Percentiles rank a stretch among this genome's conserved stretches.
Evolutionary conservation across 495 filamentous ascomycete species (phyloP).

Genomic region (Massariosphaeria phaeospora): DNA sequence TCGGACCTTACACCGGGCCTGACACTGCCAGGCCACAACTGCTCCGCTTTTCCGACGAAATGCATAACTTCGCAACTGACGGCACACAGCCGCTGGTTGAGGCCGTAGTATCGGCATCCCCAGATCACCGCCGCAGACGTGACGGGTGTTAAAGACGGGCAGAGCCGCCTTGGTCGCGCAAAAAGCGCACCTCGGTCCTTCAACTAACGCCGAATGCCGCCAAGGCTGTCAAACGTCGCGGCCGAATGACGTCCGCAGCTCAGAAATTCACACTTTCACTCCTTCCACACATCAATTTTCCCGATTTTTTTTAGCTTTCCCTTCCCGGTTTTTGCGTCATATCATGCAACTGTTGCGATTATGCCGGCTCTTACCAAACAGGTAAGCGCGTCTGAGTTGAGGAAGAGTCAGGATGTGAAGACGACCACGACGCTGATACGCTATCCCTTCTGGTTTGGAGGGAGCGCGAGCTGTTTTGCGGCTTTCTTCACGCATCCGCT

Average conservation of each 20-base stretch:
- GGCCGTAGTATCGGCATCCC: slow-evolving; percentile 13
- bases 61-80: too few species aligned
- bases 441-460: slow-evolving; percentile 84
- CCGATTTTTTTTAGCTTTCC: neutral
- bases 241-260: slow-evolving; percentile 15
- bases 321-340: neutral
- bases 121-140: slow-evolving; percentile 5
- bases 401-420: slow-evolving; percentile 36
- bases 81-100: slow-evolving; percentile 3
- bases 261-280: neutral
- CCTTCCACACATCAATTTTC: neutral
- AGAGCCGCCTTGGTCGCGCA: too few species aligned
- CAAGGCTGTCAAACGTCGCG: slow-evolving; percentile 16
- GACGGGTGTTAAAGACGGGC: slow-evolving; percentile 3
- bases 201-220: slow-evolving; percentile 15
- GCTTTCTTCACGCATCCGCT: slow-evolving; percentile 87
- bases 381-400: slow-evolving; percentile 26
- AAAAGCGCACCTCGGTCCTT: too few species aligned
- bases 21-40: too few species aligned
- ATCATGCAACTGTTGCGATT: slow-evolving; percentile 6
- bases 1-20: neutral
- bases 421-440: slow-evolving; percentile 36
- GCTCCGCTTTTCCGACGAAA: too few species aligned
- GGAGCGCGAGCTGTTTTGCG: slow-evolving; percentile 83
- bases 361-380: slow-evolving; percentile 36